Base-by-base conservation (phyloP, 208 protist species). In the Trypanosomatidae sp. region DNA sequence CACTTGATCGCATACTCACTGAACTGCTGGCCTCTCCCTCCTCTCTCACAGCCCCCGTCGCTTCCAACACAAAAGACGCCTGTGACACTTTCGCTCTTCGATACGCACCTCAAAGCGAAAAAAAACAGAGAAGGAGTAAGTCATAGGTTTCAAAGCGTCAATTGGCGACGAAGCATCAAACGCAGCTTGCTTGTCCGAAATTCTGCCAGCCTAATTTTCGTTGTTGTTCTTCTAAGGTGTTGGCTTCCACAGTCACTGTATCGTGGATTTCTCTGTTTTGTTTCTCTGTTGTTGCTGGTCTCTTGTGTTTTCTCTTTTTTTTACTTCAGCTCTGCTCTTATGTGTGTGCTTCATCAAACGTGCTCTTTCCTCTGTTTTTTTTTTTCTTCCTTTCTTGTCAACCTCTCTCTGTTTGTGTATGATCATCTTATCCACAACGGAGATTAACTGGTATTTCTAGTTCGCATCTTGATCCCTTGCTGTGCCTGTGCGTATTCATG, bases 231-330 rank as follows among this genome's bases (percentile, higher is more conserved):
- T 53, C 8, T 55, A n/a, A 12, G 50, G 9, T 8, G 2, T 25
- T 55, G 19, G 22, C 13, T 55, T 55, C 22, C 17, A n/a, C 17
- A 9, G 56, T 3, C 56, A 10, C 19, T 39, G 3, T 41, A 22
- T 36, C 49, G 12, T 53, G 49, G 49, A 13, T 22, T 53, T n/a
- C 49, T 53, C 49, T 10, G 49, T 13, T n/a, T 53, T 44, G 10
- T 22, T 39, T 46, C 22, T 22, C 22, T 55, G 8, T 7, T 55
- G 25, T 25, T 8, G 50, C 5, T 22, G n/a, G 22, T 28, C 28
- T 46, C 44, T 30, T 68, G 17, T 68, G 17, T 68, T 56, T 62
- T 62, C 19, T 53, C 19, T 62, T 17, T 33, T 33, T 36, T 60
- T 60, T n/a, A 10, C 25, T 58, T 58, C 22, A 30, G 10, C 15